Evolutionary conservation across 2,329 filamentous ascomycete genomes (phyloP), one percentile per base, ranked within the genome.

Genomic region (Cytospora piceicola): DNA sequence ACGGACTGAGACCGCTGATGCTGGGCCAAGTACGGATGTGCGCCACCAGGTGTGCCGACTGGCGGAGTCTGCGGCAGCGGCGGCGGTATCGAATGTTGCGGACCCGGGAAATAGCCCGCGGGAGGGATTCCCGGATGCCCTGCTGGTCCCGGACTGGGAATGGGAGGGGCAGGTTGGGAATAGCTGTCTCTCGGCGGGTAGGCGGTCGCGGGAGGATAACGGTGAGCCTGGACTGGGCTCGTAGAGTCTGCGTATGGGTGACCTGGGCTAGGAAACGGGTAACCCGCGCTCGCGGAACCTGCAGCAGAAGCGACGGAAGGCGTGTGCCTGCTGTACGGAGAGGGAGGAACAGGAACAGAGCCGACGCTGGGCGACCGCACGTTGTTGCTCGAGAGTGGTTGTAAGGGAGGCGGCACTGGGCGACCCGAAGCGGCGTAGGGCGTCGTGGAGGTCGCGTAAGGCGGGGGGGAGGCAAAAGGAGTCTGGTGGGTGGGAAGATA

Each of bases 1-100:
- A 82, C 78, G 27, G 86, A 89, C 64, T 83, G 83, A 52, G 86
- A 86, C 71, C 85, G 77, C 67, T 81, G 81, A 64, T 83, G 77
- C 60, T 66, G 66, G 29, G 53, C 46, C 6, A 74, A 60, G 56
- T 75, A 76, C 30, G 77, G 70, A 64, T 79, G 77, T 11, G 74
- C 72, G 22, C 75, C 76, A 58, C 77, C 77, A 11, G 80, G 76
- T 14, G 79, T 79, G n/a, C 76, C 79, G 29, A 84, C 76, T 3
- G 82, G 82, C 15, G 83, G 81, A 62, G 82, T 82, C 69, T 84
- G 83, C 22, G 53, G 61, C 54, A 81, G 82, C 65, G 83, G 83
- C 30, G 53, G 61, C 54, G 82, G 82, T 66, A 84, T 72, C 14
- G 76, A 73, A 27, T 74, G 73, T 15, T 58, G 62, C 15, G 54